Base-by-base conservation (phyloP, 2,329 filamentous ascomycete genomes). In the Teratosphaeria pseudoeucalypti region DNA sequence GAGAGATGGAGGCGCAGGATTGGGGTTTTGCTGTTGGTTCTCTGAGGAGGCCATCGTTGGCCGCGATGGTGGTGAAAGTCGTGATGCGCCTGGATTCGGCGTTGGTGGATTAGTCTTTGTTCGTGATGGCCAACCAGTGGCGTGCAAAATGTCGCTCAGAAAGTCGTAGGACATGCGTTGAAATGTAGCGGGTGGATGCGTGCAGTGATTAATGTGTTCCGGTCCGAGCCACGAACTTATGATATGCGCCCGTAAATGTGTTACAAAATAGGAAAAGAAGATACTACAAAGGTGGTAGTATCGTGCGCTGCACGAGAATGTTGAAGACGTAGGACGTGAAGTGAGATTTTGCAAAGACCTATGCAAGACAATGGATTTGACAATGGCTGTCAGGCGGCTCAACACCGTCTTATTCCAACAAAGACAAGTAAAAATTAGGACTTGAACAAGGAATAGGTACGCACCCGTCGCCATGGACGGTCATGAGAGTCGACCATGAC, bases 1-100 rank as follows among this genome's bases (percentile, higher is more conserved):
- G 74, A 78, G 77, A 78, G 79, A 80, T 76, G 79, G 78, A 79
- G 78, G 78, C 73, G 79, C 76, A 76, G 77, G 75, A 73, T 78
- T 75, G 74, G 80, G 79, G 75, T 73, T 69, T 73, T 78, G 76
- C 77, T 79, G 78, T 78, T 78, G 78, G 73, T 78, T 78, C 74
- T 75, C 74, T 73, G 77, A 72, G 73, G 53, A 54, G 53, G 76
- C 74, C 77, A 79, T 79, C 68, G 67, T 37, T 65, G 65, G 56
- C 61, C 62, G 34, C 34, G 63, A 61, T 59, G 60, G 60, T 59
- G 59, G 34, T 53, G 67, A 67, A 66, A 68, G 64, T 70, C 66
- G 62, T 52, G 63, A 65, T 58, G 61, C 61, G 65, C 56, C 67
- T 70, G 64, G 59, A 12, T 23, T 19, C 43, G 64, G 60, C 14